phyloP scores from a whole-genome alignment of 331 rosid genomes.

The Phaseolus coccineus region DNA sequence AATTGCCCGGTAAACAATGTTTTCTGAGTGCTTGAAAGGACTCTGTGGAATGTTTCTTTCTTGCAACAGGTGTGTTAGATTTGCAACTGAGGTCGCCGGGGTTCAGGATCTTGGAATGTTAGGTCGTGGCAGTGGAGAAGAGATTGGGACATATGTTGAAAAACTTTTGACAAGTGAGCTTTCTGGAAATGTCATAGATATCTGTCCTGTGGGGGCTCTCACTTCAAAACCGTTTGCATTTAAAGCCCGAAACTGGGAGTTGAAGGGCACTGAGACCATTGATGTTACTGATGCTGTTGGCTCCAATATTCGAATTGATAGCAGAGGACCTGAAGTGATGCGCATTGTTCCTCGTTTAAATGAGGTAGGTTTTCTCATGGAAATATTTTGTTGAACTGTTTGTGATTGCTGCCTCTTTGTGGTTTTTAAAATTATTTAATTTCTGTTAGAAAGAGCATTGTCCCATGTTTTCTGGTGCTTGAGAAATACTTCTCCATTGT shows the following conservation, averaged over 20 bases:
- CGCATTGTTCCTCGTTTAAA: slow-evolving; percentile 92
- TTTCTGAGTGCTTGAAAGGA: slow-evolving; percentile 36
- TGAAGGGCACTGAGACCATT: slow-evolving; percentile 93
- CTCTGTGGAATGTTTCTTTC: slow-evolving; percentile 43
- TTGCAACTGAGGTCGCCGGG: slow-evolving; percentile 99
- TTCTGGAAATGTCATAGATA: slow-evolving; percentile 97
- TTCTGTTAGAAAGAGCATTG: slow-evolving; percentile 25
- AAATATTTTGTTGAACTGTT: slow-evolving; percentile 27
- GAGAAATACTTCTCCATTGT: slow-evolving; percentile 19
- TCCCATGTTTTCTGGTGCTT: slow-evolving; percentile 19
- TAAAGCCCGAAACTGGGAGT: slow-evolving; percentile 98
- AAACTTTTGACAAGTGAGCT: slow-evolving; percentile 98
- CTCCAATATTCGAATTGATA: slow-evolving; percentile 95
- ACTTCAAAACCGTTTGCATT: slow-evolving; percentile 98
- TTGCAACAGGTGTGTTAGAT: slow-evolving; percentile 86
- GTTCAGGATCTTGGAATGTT: slow-evolving; percentile 98
- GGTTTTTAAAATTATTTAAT: slow-evolving; percentile 10
- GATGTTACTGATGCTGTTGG: slow-evolving; percentile 99
- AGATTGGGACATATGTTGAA: slow-evolving; percentile 97
- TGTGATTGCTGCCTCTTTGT: slow-evolving; percentile 24
- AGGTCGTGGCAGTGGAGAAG: slow-evolving; percentile 99
- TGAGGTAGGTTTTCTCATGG: slow-evolving; percentile 66
- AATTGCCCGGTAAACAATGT: slow-evolving; percentile 33
- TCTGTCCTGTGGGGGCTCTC: slow-evolving; percentile 97
- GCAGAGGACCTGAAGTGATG: slow-evolving; percentile 98